Conservation (phyloP, 164 flowering plant species). For the Berberis vulgaris region DNA sequence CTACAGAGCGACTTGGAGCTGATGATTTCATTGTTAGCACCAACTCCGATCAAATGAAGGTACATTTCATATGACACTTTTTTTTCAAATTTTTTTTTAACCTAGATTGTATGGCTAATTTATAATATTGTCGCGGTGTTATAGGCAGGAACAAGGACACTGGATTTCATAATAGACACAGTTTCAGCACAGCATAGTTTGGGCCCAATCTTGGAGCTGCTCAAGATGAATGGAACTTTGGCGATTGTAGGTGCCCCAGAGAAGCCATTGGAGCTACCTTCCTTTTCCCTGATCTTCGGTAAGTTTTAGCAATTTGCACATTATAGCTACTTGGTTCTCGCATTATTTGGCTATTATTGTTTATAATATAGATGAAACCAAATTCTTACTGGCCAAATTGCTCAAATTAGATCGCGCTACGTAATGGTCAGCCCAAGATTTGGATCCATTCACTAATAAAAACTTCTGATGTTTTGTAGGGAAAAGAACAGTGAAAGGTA, state of each 20-base stretch:
- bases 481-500: conserved; percentile 47
- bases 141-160: conserved; percentile 35
- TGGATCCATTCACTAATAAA: not conserved
- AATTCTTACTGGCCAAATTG: too few relatives aligned
- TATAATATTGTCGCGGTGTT: not conserved
- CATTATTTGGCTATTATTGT: too few relatives aligned
- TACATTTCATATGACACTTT: not conserved
- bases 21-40: conserved; percentile 64
- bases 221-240: conserved; percentile 52
- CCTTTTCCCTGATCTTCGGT: conserved; percentile 61
- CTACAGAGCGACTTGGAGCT: conserved; percentile 50
- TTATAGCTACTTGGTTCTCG: too few relatives aligned
- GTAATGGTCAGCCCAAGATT: not conserved
- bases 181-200: conserved; percentile 50
- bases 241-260: conserved; percentile 61
- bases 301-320: not conserved
- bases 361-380: too few relatives aligned
- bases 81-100: not conserved
- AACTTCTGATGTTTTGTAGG: conserved; percentile 18
- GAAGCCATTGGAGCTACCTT: conserved; percentile 49
- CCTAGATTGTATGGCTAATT: not conserved
- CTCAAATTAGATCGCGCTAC: too few relatives aligned
- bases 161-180: conserved; percentile 57
- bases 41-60: conserved; percentile 48
- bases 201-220: conserved; percentile 40